Base-by-base conservation (phyloP, 2,329 filamentous ascomycete genomes). In the Cadophora gregata region DNA sequence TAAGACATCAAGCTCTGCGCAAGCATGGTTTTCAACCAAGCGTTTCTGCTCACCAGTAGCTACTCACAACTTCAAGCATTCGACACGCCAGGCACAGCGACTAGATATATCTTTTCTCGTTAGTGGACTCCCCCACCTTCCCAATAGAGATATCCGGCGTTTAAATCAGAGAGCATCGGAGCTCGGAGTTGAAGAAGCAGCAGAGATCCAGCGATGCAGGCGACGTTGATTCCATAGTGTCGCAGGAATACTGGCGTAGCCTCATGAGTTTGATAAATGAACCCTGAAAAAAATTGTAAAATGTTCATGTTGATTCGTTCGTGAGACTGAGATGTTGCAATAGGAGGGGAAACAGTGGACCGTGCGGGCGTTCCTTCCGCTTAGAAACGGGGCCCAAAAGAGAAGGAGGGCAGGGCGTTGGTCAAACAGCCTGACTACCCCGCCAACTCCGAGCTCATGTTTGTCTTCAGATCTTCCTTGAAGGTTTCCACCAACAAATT, bases 391-490 rank as follows among this genome's bases (percentile, higher is more conserved):
- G n/a, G 55, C 31, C 55, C 55, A 42, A 42, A 56, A 58, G 36
- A 60, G 58, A 48, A 48, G 38, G 27, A 60, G 27, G 53, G 21
- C 14, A 7, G 53, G 21, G 6, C n/a, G 31, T 38, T 38, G 29
- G 36, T 48, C 21, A 47, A 42, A 47, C 42, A 47, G 42, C 42
- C 5, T 21, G 42, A 47, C 24, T 31, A 59, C 58, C 58, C 58
- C 58, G 25, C 58, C 38, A 58, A 60, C 38, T 4, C 58, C 58
- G 58, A 60, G 58, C 38, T 48, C 16, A 60, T 60, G 36, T 47
- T 31, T 31, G 16, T 48, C 58, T 47, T 60, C 36, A 60, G 24
- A 31, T 29, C 58, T 2, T 51, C 33, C 25, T 50, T 51, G 59
- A 62, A 24, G n/a, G 42, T 19, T 33, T 50, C 59, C 45, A 33